A percentile compares a stretch with the other conserved stretches of the same genome.
Evolutionary conservation across 805 yeast species (phyloP).

Genomic region (Saccharomyces cerevisiae): DNA sequence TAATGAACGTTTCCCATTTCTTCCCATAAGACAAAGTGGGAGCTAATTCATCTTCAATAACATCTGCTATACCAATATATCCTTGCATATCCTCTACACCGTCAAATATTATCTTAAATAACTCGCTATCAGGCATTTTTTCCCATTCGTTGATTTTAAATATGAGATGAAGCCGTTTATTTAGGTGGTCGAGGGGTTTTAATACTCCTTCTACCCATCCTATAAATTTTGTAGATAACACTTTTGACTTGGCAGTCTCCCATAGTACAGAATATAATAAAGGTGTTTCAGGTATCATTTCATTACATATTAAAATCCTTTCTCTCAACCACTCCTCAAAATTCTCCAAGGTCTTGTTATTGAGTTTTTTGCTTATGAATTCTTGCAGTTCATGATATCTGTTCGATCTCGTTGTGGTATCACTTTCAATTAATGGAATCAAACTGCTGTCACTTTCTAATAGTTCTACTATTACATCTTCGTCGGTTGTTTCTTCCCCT

Average conservation of each 20-base stretch:
- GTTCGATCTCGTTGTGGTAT: slow-evolving; percentile 7
- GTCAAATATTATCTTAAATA: slow-evolving; percentile 10
- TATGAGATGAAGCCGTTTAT: slow-evolving; percentile 6
- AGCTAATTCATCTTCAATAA: slow-evolving; percentile 10
- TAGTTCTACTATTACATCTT: slow-evolving; percentile 28
- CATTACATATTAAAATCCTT: slow-evolving; percentile 21
- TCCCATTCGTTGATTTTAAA: slow-evolving; percentile 21
- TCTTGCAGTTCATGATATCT: slow-evolving; percentile 9
- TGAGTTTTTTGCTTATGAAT: slow-evolving; percentile 11
- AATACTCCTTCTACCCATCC: slow-evolving; percentile 26
- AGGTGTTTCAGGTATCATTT: slow-evolving; percentile 11
- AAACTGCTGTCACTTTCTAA: slow-evolving; percentile 13
- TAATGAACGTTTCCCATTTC: slow-evolving; percentile 10
- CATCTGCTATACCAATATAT: slow-evolving; percentile 3
- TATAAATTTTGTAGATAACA: slow-evolving; percentile 5
- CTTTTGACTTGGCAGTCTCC: slow-evolving; percentile 1
- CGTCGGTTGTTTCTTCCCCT: slow-evolving; percentile 3
- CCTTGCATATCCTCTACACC: not conserved
- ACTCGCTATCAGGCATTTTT: slow-evolving; percentile 7
- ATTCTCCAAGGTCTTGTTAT: slow-evolving; percentile 1
- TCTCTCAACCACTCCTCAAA: slow-evolving; percentile 17
- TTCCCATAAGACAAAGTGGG: slow-evolving; percentile 16
- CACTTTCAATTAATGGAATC: slow-evolving; percentile 21
- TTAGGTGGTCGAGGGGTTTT: slow-evolving; percentile 25
- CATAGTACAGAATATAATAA: slow-evolving; percentile 21